Evolutionary conservation across 2,329 filamentous ascomycete genomes (phyloP), one percentile per base, ranked within the genome.

Genomic region (Fusarium haematococcum): DNA sequence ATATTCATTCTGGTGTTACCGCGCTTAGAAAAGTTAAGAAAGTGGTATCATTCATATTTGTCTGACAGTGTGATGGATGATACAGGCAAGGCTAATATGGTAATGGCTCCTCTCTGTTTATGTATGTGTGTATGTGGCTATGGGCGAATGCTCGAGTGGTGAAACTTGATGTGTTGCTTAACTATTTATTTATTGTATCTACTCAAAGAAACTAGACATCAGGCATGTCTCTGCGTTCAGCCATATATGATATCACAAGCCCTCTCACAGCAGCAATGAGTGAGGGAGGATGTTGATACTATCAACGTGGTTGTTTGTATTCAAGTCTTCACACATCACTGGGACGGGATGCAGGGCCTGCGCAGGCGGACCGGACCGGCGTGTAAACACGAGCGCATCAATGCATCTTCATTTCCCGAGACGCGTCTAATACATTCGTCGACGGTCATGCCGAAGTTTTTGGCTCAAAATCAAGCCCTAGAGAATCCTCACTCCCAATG

Each of bases 401-500:
- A 79, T 78, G 77, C 77, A 78, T 78, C 27, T 80, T 81, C 77
- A 81, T 81, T 80, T 80, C 71, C 77, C 69, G 73, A 80, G 80
- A 81, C 83, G 78, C 79, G 75, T 80, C 80, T 82, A 82, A 79
- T 80, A 83, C 83, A 84, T 80, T 80, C 83, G 75, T 82, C 48
- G 48, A 11, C 48, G 48, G 25, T 52, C 48, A 54, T 54, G 48
- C 48, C 25, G 27, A 52, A 75, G 14, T 50, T 52, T 75, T 75
- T 77, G 76, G 71, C 76, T 76, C 65, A 74, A 74, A 79, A 81
- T 74, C 68, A 74, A 80, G 73, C 78, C 79, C 74, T 70, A 78
- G 74, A 79, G 78, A 81, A 79, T 79, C 79, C 79, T 81, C 83
- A 83, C 81, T 83, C 83, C 82, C 75, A 81, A 83, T 82, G 81